These are phyloP conservation scores for Centella asiatica DNA, from an alignment of 129 eudicot genomes.

Conservation along the genomic window DNA sequence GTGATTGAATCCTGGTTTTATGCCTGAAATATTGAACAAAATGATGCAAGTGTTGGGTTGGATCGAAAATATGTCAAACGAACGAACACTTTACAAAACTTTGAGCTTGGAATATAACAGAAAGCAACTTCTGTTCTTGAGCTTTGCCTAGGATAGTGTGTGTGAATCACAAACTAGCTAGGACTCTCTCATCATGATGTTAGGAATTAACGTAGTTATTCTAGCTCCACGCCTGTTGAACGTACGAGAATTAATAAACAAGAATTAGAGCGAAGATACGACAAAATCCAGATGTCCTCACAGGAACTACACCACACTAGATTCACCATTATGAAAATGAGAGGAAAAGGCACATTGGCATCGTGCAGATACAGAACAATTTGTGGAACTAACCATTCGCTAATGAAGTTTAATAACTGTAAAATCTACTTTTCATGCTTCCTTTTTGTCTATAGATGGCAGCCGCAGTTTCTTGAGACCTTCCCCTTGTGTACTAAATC, in stretches of 20 bases:
- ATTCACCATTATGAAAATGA: slow-evolving; percentile 1
- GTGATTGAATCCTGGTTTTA: slow-evolving; percentile 6
- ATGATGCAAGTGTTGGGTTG: no score
- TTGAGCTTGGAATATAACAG: slow-evolving; percentile 4
- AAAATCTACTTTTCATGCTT: slow-evolving; percentile 9
- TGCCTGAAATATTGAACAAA: not conserved
- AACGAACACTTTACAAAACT: not conserved
- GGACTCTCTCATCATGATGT: slow-evolving; percentile 7
- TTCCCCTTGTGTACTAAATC: slow-evolving; percentile 35
- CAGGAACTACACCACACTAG: not conserved
- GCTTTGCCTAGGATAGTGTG: slow-evolving; percentile 1
- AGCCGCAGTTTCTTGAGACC: slow-evolving; percentile 59
- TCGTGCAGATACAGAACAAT: not conserved
- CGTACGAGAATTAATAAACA: not conserved
- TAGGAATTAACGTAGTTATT: not conserved
- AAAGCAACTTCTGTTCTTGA: not conserved
- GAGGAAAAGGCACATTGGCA: not conserved
- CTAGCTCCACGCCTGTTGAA: slow-evolving; percentile 1
- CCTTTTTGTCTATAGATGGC: not conserved
- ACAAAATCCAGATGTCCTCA: not conserved
- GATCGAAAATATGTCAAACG: not conserved
- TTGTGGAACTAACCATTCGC: slow-evolving; percentile 5
- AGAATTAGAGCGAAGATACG: not conserved
- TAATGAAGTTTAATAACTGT: not conserved
- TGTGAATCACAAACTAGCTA: not conserved